Base-by-base conservation (phyloP, 192 early-diverging fungal species). In the Rhizophagus prolifer region DNA sequence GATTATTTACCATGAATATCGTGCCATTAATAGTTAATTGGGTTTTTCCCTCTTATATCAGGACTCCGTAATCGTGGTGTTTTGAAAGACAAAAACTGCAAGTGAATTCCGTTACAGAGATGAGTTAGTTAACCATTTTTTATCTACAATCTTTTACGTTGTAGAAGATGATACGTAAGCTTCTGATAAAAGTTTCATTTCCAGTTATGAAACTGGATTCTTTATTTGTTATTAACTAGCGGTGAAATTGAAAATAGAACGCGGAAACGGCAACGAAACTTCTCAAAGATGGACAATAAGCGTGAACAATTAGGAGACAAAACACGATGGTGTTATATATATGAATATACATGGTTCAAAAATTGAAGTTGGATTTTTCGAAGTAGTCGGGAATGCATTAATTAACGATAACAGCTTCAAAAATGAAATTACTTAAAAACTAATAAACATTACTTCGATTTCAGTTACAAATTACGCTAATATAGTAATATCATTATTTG, bases 51-150 rank as follows among this genome's bases (percentile, higher is more conserved):
- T 16, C 9, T 47, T 30, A 70, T 54, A 47, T 47, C 13, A 70
- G 69, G 44, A 34, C 44, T 72, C 13, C 50, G 54, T 26, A 72
- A 30, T 58, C 58, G 34, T 21, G 59, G 70, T 72, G 54, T 31
- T 72, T 72, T 72, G 34, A 34, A 34, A 21, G 70, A 72, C n/a
- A 72, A 25, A n/a, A 28, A 60, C 30, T 72, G n/a, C 70, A 23
- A 72, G 70, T 58, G 50, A 72, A 72, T 72, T 58, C 31, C 54
- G 34, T 13, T 72, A 72, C 58, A 30, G 70, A 72, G 70, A 72
- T 19, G 70, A 72, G 34, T 58, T 72, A 31, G 50, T 72, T 46
- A 72, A 72, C 38, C 46, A 25, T 31, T 58, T 72, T 54, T 30
- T 72, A 25, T 50, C 70, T 3, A 19, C 70, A 72, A 72, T 72